phyloP scores from a whole-genome alignment of 257 asterid genomes.

The Lavandula angustifolia region DNA sequence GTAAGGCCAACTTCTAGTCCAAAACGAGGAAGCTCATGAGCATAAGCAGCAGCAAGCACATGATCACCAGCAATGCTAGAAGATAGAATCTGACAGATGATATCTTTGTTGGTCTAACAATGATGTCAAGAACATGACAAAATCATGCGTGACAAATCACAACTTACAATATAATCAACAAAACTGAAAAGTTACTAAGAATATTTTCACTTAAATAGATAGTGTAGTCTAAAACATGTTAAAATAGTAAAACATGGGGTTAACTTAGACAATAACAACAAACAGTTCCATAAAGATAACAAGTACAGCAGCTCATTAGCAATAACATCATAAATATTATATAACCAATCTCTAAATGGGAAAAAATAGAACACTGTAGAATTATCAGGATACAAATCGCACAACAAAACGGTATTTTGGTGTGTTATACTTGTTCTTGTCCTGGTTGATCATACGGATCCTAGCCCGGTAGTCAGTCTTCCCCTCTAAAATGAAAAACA shows the following conservation, averaged over 20 bases:
- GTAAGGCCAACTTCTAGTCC: slow-evolving; percentile 88
- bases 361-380: not conserved
- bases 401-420: slow-evolving; percentile 81
- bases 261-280: not conserved
- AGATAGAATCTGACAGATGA: slow-evolving; percentile 68
- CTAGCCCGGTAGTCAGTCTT: slow-evolving; percentile 88
- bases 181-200: not conserved
- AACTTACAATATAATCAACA: slow-evolving; percentile 1
- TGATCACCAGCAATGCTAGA: slow-evolving; percentile 86
- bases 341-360: not conserved
- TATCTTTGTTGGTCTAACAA: slow-evolving; percentile 67
- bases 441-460: slow-evolving; percentile 82
- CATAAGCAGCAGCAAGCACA: slow-evolving; percentile 72
- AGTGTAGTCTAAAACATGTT: not conserved
- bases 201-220: not conserved
- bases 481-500: slow-evolving; percentile 52
- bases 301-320: not conserved
- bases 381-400: slow-evolving; percentile 62
- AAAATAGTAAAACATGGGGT: no score
- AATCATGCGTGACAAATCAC: not conserved
- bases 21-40: slow-evolving; percentile 74
- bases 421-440: slow-evolving; percentile 79
- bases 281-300: not conserved
- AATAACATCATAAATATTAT: no score
- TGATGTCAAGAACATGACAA: slow-evolving; percentile 38